Evolutionary conservation across 2,329 filamentous ascomycete species (phyloP), one percentile per base, ranked within the genome.

Genomic region (Colletotrichum lentis): DNA sequence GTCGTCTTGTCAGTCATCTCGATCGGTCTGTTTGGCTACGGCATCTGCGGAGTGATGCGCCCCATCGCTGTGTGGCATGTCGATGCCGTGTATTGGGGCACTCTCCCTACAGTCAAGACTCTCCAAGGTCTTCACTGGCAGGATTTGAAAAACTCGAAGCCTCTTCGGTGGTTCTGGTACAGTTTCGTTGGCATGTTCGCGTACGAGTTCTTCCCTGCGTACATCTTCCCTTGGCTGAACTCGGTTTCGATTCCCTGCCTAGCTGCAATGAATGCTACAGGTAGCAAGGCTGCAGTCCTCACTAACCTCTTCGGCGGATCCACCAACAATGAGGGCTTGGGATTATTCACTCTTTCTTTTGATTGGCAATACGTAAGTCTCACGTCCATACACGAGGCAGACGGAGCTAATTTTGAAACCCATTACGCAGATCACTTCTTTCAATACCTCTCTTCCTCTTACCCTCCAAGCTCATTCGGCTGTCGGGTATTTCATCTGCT

Each of bases 71-170:
- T 88, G 12, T 87, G 83, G 80, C 84, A 86, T 59, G 82, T 84
- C 5, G 85, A 87, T 16, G 80, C 84, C 2, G 85, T 88, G 3
- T 88, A 86, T 75, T 88, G 85, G 85, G 77, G 79, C 43, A 84
- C 78, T 6, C 73, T 87, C 4, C 85, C 85, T 0, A 83, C 80
- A 0, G 83, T 86, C 59, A 86, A 86, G 70, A 81, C 80, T 0
- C 80, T 86, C 8, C 85, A 87, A 69, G 83, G 83, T 0, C 77
- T 87, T 4, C 85, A 87, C 70, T 87, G 84, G 82, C 80, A 86
- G 52, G 73, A 81, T 0, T 20, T 85, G 37, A 83, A 83, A 72
- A 77, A 80, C 69, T 84, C 83, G 0, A 84, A 84, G 71, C 85
- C 83, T 0, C 76, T 87, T 0, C 77, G 83, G 6, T 80, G 77